Evolutionary conservation across 2,329 filamentous ascomycete species (phyloP).

Genomic region (Balansia obtecta): DNA sequence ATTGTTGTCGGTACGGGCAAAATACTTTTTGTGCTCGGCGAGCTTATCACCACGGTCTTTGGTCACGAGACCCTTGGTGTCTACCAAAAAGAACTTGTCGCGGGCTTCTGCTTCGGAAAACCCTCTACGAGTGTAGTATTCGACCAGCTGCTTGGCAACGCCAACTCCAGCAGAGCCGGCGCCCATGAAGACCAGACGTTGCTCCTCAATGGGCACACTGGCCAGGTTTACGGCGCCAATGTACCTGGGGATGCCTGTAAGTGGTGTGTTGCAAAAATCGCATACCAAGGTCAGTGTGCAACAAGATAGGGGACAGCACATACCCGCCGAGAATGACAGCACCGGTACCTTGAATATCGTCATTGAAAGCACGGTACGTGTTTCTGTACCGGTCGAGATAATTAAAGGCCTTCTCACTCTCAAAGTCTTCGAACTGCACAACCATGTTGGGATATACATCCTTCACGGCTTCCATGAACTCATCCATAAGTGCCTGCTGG

Average conservation of each 20-base stretch:
- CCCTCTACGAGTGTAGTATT: slow-evolving; percentile 90
- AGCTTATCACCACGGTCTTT: slow-evolving; percentile 86
- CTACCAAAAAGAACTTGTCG: slow-evolving; percentile 92
- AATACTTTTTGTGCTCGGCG: slow-evolving; percentile 76
- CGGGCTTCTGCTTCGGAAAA: slow-evolving; percentile 78
- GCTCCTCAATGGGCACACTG: slow-evolving; percentile 73
- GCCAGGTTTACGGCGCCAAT: slow-evolving; percentile 71
- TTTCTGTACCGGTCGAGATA: slow-evolving; percentile 84
- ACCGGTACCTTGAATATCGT: slow-evolving; percentile 95
- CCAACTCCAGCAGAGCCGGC: slow-evolving; percentile 92
- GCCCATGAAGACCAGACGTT: slow-evolving; percentile 91
- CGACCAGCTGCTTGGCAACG: slow-evolving; percentile 94
- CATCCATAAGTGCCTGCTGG: slow-evolving; percentile 87
- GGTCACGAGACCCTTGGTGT: slow-evolving; percentile 92
- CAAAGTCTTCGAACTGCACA: slow-evolving; percentile 96
- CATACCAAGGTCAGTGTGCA: too few relatives aligned
- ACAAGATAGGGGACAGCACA: slow-evolving; percentile 14
- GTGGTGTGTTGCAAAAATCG: slow-evolving; percentile 1
- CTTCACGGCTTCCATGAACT: slow-evolving; percentile 85
- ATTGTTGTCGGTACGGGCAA: slow-evolving; percentile 51
- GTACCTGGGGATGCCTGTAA: slow-evolving; percentile 46
- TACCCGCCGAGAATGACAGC: slow-evolving; percentile 83
- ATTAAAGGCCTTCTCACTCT: slow-evolving; percentile 82
- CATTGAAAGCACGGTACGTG: slow-evolving; percentile 92
- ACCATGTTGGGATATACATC: slow-evolving; percentile 57